Evolutionary conservation across 805 yeast species (phyloP), one percentile per base, ranked within the genome.

Genomic region (Ogataea salicorniae): DNA sequence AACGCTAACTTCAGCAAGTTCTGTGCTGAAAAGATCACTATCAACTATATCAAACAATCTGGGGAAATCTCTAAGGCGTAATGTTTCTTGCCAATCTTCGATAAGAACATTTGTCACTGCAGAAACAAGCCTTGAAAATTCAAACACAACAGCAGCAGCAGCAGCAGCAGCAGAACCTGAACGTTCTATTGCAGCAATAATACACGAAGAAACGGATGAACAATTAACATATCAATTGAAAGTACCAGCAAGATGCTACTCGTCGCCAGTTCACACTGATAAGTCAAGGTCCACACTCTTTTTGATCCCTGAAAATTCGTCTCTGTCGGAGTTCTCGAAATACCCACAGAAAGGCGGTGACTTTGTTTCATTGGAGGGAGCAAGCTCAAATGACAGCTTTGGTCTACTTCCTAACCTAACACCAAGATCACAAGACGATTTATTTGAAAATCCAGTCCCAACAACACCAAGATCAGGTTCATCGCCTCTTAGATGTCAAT

Each of bases 11-110:
- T 49, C 63, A 11, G 49, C 55, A 9, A 49, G 46, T 50, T 37
- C 45, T 46, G 44, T 45, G 2, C 46, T 55, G 41, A 57, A 52
- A 39, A 56, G 69, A 49, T 54, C 65, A 1, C 45, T 67, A 13
- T 64, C 70, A 4, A 52, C 55, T n/a, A 43, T 64, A 17, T 63
- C 69, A 16, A 50, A 55, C 40, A 52, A 50, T 20, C 22, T 62
- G 4, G 60, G 63, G 1, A 55, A 50, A 18, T 63, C 68, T 1
- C 42, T 64, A 22, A 53, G 48, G 37, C 52, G 68, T 37, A 56
- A 52, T 31, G 46, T 58, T 39, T 63, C 69, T 11, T 53, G 54
- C 34, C 67, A 64, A 38, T 64, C 68, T 16, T 61, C 68, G 3
- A 46, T 60, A 18, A 46, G 50, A 16, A 48, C 63, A 3, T 58